Percentiles rank a stretch among this genome's conserved stretches.
phyloP scores from a whole-genome alignment of 805 yeast genomes.

The Ogataea minuta region DNA sequence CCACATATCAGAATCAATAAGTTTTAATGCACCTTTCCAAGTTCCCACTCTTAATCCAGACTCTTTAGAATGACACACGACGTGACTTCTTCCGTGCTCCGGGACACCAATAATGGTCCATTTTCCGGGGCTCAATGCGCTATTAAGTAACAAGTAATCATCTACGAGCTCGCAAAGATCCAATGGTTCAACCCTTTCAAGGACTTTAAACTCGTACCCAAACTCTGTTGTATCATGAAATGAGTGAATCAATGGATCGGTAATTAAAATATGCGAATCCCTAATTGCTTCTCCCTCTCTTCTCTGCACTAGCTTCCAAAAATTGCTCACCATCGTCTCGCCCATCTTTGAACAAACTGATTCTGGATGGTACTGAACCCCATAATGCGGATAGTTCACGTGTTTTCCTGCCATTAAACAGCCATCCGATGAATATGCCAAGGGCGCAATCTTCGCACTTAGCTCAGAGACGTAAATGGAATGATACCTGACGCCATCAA shows the following conservation, averaged over 20 bases:
- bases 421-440: slow-evolving; percentile 57
- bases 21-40: slow-evolving; percentile 1
- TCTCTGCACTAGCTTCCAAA: slow-evolving; percentile 48
- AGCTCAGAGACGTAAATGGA: slow-evolving; percentile 57
- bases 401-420: slow-evolving; percentile 83
- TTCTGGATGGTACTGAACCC: slow-evolving; percentile 97
- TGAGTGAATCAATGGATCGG: slow-evolving; percentile 24
- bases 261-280: slow-evolving; percentile 26
- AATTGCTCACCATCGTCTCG: slow-evolving; percentile 53
- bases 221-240: slow-evolving; percentile 11
- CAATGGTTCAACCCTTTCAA: not conserved
- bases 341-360: slow-evolving; percentile 83
- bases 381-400: slow-evolving; percentile 64
- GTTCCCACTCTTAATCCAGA: slow-evolving; percentile 29
- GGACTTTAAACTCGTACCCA: slow-evolving; percentile 16
- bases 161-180: slow-evolving; percentile 15
- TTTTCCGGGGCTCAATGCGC: slow-evolving; percentile 81
- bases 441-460: slow-evolving; percentile 43
- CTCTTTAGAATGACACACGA: slow-evolving; percentile 63
- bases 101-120: slow-evolving; percentile 88
- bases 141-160: slow-evolving; percentile 64
- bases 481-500: slow-evolving; percentile 84
- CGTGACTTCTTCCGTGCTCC: slow-evolving; percentile 38
- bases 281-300: not conserved
- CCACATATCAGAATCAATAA: slow-evolving; percentile 45